Evolutionary conservation across 2,329 filamentous ascomycete species (phyloP), one percentile per base, ranked within the genome.

Genomic region (Polychaeton citri): DNA sequence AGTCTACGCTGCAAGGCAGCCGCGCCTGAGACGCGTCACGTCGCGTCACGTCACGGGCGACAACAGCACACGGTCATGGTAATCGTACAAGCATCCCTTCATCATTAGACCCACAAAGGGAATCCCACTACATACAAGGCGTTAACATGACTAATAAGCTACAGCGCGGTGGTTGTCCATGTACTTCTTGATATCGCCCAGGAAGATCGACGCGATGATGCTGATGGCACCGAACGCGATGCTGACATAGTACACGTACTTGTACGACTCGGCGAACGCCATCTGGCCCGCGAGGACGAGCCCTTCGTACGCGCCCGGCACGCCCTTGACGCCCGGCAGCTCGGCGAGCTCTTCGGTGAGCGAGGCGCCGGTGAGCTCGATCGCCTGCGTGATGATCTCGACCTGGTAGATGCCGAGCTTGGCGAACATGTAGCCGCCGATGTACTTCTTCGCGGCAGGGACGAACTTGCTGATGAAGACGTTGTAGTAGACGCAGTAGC

Each of bases 251-350:
- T 56, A 57, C 2, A 50, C 48, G 35, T 43, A 53, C 19, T 41
- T 37, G 38, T 57, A 57, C 5, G 50, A 44, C 16, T 42, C 24
- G 5, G 43, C 47, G 35, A 53, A 55, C 1, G 51, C 50, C 13
- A 44, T 21, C 30, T 56, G 50, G 7, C 43, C 38, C 2, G 40
- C 39, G 4, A 26, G 28, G 17, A 53, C 47, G 17, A 57, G 39
- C 19, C 43, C 33, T 13, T 53, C 44, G 33, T 49, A 52, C 2
- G 44, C 51, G 3, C 34, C 38, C 4, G 68, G 59, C 31, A 69
- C 68, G 2, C 65, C 65, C 3, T 59, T 62, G 19, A 78, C 68
- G 1, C 71, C 69, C 0, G 71, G 68, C 6, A 74, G 57, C 4
- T 55, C 26, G 17, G 62, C 48, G 21, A 77, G 61, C 12, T 64